Base-by-base conservation (phyloP, 345 rosid species). In the Moricandia moricandioides region DNA sequence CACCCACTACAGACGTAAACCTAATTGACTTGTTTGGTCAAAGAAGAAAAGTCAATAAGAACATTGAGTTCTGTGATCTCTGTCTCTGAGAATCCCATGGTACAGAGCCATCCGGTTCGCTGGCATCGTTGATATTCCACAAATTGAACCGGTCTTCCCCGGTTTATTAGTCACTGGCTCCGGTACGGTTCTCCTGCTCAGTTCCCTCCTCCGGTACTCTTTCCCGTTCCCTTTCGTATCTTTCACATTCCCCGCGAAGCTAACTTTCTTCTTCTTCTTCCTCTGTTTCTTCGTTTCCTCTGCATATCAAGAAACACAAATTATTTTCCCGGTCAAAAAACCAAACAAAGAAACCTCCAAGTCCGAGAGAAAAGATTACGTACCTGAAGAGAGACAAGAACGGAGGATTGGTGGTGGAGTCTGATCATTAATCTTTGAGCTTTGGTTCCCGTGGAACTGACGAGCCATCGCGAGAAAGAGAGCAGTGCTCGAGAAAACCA, bases 401-500 rank as follows among this genome's bases (percentile, higher is more conserved):
- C 87, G 92, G 1, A 84, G 78, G 27, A 68, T 67, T 8, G 67
- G 56, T 58, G 34, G 5, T 60, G 62, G 66, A 18, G 69, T 39
- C 29, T 73, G 80, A 47, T 73, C 62, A 47, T 26, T 70, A 57
- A 26, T 2, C 75, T 70, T 67, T 9, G 83, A 56, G 43, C 73
- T 73, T 3, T 45, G 78, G 58, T 65, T 79, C 59, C 75, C 70
- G 69, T 74, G 54, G 39, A 74, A 56, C 5, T 81, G 86, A 72
- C 85, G 86, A 37, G 93, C 80, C 60, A 88, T 84, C 6, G 98
- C 83, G 4, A 93, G 86, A 68, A 84, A 85, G 58, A 93, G 78
- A 33, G 86, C 84, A 4, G 98, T 89, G 81, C 84, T 85, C n/a
- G 98, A 90, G 77, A 89, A 88, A 4, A 83, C 89, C 93, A 93